Evolutionary conservation across 1,284 basidiomycete species (phyloP).

Genomic region (Sporisorium sorghi): DNA sequence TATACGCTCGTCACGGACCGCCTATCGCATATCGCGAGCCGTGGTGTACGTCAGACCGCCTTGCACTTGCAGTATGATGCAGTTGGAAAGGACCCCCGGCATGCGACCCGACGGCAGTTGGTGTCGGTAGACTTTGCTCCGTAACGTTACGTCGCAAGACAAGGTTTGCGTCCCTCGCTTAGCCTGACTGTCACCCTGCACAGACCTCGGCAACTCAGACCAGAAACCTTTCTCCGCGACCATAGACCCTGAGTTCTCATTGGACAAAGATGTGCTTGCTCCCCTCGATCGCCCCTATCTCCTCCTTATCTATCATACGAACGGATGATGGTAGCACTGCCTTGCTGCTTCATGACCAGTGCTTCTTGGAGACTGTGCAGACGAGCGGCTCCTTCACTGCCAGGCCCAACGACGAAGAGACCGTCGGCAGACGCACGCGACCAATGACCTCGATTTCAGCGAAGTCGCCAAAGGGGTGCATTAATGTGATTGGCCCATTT

Average conservation of each 20-base stretch:
- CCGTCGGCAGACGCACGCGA: too few relatives aligned
- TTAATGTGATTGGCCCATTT: too few relatives aligned
- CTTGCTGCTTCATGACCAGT: too few relatives aligned
- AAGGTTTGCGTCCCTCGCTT: slow-evolving; percentile 6
- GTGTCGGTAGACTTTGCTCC: slow-evolving; percentile 3
- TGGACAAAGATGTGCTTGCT: background rate
- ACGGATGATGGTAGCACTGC: background rate
- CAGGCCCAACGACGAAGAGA: too few relatives aligned
- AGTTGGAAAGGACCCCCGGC: background rate
- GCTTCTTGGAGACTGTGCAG: too few relatives aligned
- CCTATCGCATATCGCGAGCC: background rate
- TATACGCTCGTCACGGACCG: background rate
- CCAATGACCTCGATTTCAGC: too few relatives aligned
- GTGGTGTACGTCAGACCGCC: background rate
- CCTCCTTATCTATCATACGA: background rate
- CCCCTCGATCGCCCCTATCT: background rate
- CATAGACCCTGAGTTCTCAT: background rate
- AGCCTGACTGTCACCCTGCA: background rate
- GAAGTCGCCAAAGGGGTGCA: too few relatives aligned
- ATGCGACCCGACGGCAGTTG: background rate
- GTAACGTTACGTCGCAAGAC: too few relatives aligned
- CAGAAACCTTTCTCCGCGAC: background rate
- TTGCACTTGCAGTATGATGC: background rate
- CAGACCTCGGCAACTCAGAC: background rate
- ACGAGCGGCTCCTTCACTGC: too few relatives aligned